These are phyloP conservation scores for Dalbergia oliveri DNA, from an alignment of 306 rosid species.

Conservation along the genomic window DNA sequence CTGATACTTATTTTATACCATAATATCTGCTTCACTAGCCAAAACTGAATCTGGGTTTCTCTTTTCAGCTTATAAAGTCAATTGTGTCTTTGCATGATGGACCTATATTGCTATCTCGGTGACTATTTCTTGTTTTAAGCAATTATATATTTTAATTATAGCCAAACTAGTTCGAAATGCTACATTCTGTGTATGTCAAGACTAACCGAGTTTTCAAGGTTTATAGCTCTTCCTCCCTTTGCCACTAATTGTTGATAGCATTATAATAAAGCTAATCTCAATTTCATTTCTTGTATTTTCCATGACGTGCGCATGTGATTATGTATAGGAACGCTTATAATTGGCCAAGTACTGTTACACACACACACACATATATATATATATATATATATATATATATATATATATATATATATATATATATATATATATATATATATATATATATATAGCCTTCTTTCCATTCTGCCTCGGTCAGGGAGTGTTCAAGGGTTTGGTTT, in stretches of 20 bases:
- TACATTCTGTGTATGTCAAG: too few species aligned
- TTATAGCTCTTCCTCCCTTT: not conserved
- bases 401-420: too few species aligned
- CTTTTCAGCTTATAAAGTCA: constrained; percentile 26
- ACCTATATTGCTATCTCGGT: not conserved
- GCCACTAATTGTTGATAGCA: not conserved
- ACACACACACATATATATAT: too few species aligned
- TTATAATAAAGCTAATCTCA: not conserved
- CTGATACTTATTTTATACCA: constrained; percentile 20
- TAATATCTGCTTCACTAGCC: constrained; percentile 12
- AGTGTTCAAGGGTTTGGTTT: too few species aligned
- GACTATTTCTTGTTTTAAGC: not conserved
- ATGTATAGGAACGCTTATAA: constrained; percentile 6
- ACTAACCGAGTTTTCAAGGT: not conserved
- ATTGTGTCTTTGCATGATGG: not conserved
- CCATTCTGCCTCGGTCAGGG: too few species aligned
- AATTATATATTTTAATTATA: not conserved
- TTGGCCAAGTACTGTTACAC: not conserved
- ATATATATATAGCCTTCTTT: too few species aligned
- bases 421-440: too few species aligned
- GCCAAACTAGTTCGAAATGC: constrained; percentile 7
- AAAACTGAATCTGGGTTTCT: constrained; percentile 6
- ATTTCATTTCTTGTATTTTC: constrained; percentile 15
- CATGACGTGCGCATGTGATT: not conserved
- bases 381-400: too few species aligned